Percentiles rank a stretch among this genome's conserved stretches.
phyloP scores from a whole-genome alignment of 2,329 filamentous ascomycete genomes.

The Pseudogymnoascus sp. region DNA sequence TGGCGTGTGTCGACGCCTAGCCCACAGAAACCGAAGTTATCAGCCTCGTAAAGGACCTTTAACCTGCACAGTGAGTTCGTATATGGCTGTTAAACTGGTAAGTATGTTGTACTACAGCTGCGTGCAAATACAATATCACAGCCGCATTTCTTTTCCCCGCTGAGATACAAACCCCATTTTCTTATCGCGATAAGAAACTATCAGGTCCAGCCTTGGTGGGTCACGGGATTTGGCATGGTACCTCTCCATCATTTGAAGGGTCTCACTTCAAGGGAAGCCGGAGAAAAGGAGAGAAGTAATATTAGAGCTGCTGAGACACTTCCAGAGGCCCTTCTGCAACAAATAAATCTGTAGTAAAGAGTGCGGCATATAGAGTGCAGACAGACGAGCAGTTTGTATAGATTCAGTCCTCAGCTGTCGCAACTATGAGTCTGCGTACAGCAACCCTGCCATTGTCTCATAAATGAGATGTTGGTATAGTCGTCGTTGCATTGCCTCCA shows the following conservation, averaged over 20 bases:
- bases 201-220: not conserved
- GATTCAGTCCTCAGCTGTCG: not conserved
- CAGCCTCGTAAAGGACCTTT: not conserved
- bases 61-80: not conserved
- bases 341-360: not conserved
- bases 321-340: not conserved
- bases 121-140: slow-evolving; percentile 3
- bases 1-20: not conserved
- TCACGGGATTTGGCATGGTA: not conserved
- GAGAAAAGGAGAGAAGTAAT: not conserved
- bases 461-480: not conserved
- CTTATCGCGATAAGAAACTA: slow-evolving; percentile 1
- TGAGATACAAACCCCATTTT: slow-evolving; percentile 2
- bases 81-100: not conserved
- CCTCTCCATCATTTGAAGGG: not conserved
- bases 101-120: not conserved
- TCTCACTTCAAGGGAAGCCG: not conserved
- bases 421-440: not conserved
- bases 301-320: not conserved
- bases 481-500: not conserved
- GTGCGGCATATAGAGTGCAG: not conserved
- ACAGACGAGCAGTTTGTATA: not conserved
- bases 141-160: not conserved
- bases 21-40: not conserved
- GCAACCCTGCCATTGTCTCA: not conserved